Evolutionary conservation across 108 stramenopile species (phyloP).

Genomic region (Thalassiosira profunda): DNA sequence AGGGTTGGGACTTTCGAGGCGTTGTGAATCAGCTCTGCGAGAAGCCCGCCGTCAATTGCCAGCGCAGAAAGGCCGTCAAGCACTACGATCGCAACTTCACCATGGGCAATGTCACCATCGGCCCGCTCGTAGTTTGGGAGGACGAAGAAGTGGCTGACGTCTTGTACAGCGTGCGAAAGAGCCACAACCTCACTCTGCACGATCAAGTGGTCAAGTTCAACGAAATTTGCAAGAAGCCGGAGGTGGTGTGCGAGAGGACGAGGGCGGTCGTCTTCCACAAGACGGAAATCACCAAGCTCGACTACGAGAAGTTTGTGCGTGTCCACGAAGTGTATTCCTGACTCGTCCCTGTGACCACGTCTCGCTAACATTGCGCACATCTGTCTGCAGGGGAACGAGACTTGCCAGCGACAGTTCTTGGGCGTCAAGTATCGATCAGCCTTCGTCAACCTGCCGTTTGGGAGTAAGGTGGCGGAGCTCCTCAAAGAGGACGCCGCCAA

Average conservation of each 20-base stretch:
- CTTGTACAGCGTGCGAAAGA: slow-evolving; percentile 31
- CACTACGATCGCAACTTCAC: slow-evolving; percentile 36
- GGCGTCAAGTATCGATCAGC: slow-evolving; percentile 47
- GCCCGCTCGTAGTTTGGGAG: slow-evolving; percentile 42
- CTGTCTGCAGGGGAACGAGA: slow-evolving; percentile 59
- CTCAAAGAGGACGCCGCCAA: slow-evolving; percentile 28
- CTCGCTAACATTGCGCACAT: no score
- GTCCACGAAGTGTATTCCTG: no score
- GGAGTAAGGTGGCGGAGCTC: slow-evolving; percentile 14
- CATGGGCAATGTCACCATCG: slow-evolving; percentile 30
- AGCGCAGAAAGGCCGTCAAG: slow-evolving; percentile 42
- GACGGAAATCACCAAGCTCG: slow-evolving; percentile 51
- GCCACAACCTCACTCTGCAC: slow-evolving; percentile 32
- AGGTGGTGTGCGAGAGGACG: slow-evolving; percentile 37
- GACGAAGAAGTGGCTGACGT: slow-evolving; percentile 57
- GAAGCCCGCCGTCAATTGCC: slow-evolving; percentile 36
- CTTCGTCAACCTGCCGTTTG: slow-evolving; percentile 34
- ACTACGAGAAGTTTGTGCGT: slow-evolving; percentile 55
- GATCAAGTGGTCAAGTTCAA: slow-evolving; percentile 42
- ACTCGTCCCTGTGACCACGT: no score
- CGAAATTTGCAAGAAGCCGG: slow-evolving; percentile 43
- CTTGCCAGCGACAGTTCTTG: slow-evolving; percentile 49
- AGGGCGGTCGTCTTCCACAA: slow-evolving; percentile 42
- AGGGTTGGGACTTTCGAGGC: slow-evolving; percentile 45
- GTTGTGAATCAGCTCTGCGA: slow-evolving; percentile 47